These are phyloP conservation scores for Rubia tinctorum DNA, from an alignment of 305 asterid species.

Conservation along the genomic window DNA sequence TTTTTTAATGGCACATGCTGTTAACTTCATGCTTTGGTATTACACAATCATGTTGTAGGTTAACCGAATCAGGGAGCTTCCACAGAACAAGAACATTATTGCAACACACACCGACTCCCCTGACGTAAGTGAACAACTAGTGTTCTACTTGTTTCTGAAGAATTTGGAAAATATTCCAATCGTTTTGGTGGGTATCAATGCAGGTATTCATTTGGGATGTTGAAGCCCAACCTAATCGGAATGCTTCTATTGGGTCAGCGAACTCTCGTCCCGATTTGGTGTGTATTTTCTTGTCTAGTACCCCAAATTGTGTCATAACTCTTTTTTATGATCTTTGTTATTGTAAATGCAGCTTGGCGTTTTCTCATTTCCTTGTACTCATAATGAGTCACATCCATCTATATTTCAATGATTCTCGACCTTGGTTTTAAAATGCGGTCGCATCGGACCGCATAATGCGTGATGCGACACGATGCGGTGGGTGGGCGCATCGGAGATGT, in stretches of 20 bases:
- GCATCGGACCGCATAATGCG: too few relatives aligned
- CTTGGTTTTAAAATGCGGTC: too few relatives aligned
- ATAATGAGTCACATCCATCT: neutral
- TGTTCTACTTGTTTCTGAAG: constrained; percentile 1
- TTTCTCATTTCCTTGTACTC: neutral
- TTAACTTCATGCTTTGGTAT: constrained; percentile 7
- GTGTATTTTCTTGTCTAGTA: constrained; percentile 17
- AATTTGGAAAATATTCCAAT: constrained; percentile 1
- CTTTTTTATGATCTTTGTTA: neutral
- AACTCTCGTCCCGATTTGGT: constrained; percentile 97
- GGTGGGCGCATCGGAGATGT: too few relatives aligned
- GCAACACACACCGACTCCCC: constrained; percentile 98
- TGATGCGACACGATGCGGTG: too few relatives aligned
- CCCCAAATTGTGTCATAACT: constrained; percentile 1
- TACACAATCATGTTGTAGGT: constrained; percentile 45
- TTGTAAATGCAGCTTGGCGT: neutral
- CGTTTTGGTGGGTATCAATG: constrained; percentile 14
- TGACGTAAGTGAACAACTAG: constrained; percentile 54
- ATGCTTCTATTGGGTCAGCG: constrained; percentile 77
- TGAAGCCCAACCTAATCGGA: constrained; percentile 92
- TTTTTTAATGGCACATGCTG: neutral
- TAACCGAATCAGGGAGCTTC: constrained; percentile 94
- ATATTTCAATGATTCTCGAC: too few relatives aligned
- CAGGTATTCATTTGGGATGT: constrained; percentile 98
- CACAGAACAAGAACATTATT: constrained; percentile 85